These are phyloP conservation scores for Phaffomyces antillensis DNA, from an alignment of 805 yeast genomes.

Conservation along the genomic window DNA sequence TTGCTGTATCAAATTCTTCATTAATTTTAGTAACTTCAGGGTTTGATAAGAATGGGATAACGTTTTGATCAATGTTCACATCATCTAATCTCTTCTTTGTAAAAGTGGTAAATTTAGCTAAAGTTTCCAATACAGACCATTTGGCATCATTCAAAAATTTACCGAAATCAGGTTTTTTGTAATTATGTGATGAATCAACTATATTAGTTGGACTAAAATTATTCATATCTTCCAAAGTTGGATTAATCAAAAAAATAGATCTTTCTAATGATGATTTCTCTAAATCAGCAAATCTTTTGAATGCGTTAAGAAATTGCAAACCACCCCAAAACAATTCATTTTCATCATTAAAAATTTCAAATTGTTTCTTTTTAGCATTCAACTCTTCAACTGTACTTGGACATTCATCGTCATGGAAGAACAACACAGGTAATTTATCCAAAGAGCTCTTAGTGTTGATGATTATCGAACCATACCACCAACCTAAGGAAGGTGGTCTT, in stretches of 20 bases:
- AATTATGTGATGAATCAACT: constrained; percentile 7
- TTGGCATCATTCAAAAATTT: constrained; percentile 59
- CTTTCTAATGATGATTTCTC: constrained; percentile 68
- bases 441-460: constrained; percentile 56
- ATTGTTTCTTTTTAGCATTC: constrained; percentile 49
- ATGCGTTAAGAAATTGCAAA: constrained; percentile 53
- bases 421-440: constrained; percentile 71
- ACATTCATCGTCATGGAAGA: constrained; percentile 87
- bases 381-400: constrained; percentile 65
- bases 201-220: constrained; percentile 26
- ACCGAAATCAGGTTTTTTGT: constrained; percentile 26
- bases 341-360: constrained; percentile 63
- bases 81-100: constrained; percentile 61
- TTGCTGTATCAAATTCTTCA: constrained; percentile 89
- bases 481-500: constrained; percentile 75
- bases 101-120: constrained; percentile 58
- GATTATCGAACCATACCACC: constrained; percentile 89
- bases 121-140: constrained; percentile 80
- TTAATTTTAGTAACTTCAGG: constrained; percentile 80
- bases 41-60: constrained; percentile 51
- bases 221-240: constrained; percentile 44
- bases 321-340: constrained; percentile 87
- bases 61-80: constrained; percentile 45
- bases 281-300: constrained; percentile 50
- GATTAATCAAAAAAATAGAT: constrained; percentile 70